Percentiles rank a stretch among this genome's conserved stretches.
Conservation (phyloP, 345 rosid species). For the Salix viminalis region DNA sequence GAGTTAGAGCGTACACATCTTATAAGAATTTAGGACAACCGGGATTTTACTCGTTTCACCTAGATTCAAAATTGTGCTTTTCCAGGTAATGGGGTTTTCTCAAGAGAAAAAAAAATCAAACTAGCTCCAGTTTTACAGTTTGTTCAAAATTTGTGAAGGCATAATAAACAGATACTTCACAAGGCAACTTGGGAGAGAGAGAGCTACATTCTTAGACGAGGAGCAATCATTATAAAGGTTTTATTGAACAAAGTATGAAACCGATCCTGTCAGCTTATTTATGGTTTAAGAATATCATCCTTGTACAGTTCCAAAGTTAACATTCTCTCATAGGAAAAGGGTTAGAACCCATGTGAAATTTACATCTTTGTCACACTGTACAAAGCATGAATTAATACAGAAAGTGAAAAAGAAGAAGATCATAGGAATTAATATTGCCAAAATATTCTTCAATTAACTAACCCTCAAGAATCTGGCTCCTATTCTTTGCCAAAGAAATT, state of each 20-base stretch:
- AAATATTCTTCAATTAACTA: constrained; percentile 1
- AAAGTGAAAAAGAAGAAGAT: neutral
- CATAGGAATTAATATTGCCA: neutral
- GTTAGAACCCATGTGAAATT: constrained; percentile 3
- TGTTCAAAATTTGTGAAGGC: neutral
- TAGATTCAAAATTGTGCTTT: fast-evolving
- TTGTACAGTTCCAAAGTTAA: constrained; percentile 32
- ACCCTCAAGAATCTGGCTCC: constrained; percentile 10
- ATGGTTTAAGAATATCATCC: neutral
- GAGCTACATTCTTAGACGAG: neutral
- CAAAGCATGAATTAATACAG: constrained; percentile 13
- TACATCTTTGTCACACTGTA: constrained; percentile 19
- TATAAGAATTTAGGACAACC: too few relatives aligned
- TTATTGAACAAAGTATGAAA: neutral
- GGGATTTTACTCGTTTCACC: too few relatives aligned
- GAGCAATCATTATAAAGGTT: neutral
- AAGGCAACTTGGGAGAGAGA: neutral
- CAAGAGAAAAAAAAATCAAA: neutral
- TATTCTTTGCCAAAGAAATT: constrained; percentile 3
- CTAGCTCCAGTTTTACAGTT: neutral
- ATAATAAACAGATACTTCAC: neutral
- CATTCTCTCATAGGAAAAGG: neutral
- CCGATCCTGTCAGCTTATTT: neutral
- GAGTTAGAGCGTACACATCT: fast-evolving
- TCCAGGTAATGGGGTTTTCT: too few relatives aligned